These are phyloP conservation scores for Colletotrichum somersetense DNA, from an alignment of 2,329 filamentous ascomycete genomes.

Conservation along the genomic window DNA sequence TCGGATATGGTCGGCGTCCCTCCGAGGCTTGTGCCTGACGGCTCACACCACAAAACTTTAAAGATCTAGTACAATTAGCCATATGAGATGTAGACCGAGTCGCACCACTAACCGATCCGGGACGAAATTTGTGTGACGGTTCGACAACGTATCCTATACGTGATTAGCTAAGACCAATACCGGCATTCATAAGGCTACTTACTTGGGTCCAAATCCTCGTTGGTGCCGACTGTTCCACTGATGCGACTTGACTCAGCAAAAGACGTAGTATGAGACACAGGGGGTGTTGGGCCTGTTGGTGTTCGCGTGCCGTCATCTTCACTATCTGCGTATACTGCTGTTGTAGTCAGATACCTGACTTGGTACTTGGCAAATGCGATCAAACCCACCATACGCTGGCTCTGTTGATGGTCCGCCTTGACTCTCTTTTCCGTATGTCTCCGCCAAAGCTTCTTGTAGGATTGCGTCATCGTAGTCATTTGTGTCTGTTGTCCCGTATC, in stretches of 20 bases:
- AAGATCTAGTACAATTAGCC: slow-evolving; percentile 58
- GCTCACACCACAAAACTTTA: slow-evolving; percentile 68
- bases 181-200: slow-evolving; percentile 36
- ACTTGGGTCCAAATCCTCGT: slow-evolving; percentile 53
- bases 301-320: slow-evolving; percentile 46
- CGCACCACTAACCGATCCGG: slow-evolving; percentile 54
- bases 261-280: neutral
- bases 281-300: slow-evolving; percentile 39
- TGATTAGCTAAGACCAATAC: slow-evolving; percentile 1
- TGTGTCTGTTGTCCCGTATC: slow-evolving; percentile 1
- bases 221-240: slow-evolving; percentile 30
- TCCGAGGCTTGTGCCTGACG: slow-evolving; percentile 54
- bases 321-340: slow-evolving; percentile 37
- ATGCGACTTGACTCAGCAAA: slow-evolving; percentile 13
- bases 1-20: slow-evolving; percentile 50
- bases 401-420: slow-evolving; percentile 30
- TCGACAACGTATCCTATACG: slow-evolving; percentile 56
- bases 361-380: neutral
- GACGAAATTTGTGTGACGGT: slow-evolving; percentile 54
- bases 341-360: slow-evolving; percentile 2
- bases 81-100: neutral
- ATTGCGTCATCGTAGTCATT: slow-evolving; percentile 7
- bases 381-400: slow-evolving; percentile 33
- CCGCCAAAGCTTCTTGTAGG: slow-evolving; percentile 1
- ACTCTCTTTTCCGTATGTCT: slow-evolving; percentile 11